phyloP scores from a whole-genome alignment of 805 yeast genomes.

The Starmerella riodocensis region DNA sequence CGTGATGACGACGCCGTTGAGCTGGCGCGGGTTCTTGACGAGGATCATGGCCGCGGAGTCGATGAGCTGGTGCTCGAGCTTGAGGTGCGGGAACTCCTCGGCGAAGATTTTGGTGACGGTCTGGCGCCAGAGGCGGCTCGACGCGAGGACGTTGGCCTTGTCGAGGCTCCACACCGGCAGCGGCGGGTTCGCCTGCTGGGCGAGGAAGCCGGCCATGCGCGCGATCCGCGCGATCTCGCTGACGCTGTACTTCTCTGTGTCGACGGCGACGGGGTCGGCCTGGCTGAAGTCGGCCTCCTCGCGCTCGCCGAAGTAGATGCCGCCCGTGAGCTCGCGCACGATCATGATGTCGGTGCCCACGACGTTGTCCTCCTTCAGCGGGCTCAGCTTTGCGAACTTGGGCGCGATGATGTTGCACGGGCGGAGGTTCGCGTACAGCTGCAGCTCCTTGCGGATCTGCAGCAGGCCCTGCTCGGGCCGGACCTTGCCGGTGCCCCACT shows the following conservation, averaged over 20 bases:
- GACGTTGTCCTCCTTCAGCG: slow-evolving; percentile 72
- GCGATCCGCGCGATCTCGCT: slow-evolving; percentile 91
- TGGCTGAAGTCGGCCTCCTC: slow-evolving; percentile 80
- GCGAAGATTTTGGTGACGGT: slow-evolving; percentile 75
- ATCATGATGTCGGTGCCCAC: slow-evolving; percentile 85
- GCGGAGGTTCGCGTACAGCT: slow-evolving; percentile 88
- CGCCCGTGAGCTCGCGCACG: slow-evolving; percentile 94
- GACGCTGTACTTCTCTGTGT: slow-evolving; percentile 83
- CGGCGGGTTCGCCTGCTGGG: slow-evolving; percentile 87
- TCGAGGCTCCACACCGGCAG: slow-evolving; percentile 91
- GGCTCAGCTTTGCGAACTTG: slow-evolving; percentile 69
- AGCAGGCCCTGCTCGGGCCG: slow-evolving; percentile 96
- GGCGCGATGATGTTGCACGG: slow-evolving; percentile 92
- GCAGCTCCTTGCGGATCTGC: slow-evolving; percentile 86
- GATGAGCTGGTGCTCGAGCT: slow-evolving; percentile 83
- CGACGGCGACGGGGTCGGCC: slow-evolving; percentile 51
- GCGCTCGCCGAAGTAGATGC: slow-evolving; percentile 94
- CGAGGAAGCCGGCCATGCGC: slow-evolving; percentile 95
- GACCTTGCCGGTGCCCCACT: slow-evolving; percentile 95
- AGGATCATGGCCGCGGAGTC: slow-evolving; percentile 99
- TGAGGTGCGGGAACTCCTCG: slow-evolving; percentile 81
- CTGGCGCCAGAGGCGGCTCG: slow-evolving; percentile 91
- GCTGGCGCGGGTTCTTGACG: slow-evolving; percentile 76
- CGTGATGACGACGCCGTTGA: slow-evolving; percentile 87
- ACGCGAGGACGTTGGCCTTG: slow-evolving; percentile 94